Evolutionary conservation across 1,139 yeast species (phyloP).

Genomic region (Yamadazyma taylorii): DNA sequence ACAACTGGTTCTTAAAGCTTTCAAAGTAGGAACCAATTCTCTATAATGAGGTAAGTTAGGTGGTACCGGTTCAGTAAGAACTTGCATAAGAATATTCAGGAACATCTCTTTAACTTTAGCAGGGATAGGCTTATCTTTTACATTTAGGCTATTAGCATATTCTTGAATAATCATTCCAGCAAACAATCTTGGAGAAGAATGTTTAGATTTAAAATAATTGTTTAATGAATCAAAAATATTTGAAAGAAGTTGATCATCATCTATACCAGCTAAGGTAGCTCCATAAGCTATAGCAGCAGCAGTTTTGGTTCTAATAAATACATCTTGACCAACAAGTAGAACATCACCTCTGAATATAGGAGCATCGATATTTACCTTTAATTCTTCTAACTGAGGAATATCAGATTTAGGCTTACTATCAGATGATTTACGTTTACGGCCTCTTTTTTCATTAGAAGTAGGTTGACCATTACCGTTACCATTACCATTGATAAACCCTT

Average conservation of each 20-base stretch:
- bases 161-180: slow-evolving; percentile 72
- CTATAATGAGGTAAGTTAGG: slow-evolving; percentile 57
- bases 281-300: slow-evolving; percentile 82
- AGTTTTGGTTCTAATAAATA: slow-evolving; percentile 72
- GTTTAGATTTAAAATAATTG: slow-evolving; percentile 53
- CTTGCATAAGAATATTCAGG: slow-evolving; percentile 29
- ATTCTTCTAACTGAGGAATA: slow-evolving; percentile 53
- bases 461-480: slow-evolving; percentile 7
- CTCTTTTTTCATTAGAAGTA: slow-evolving; percentile 21
- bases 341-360: slow-evolving; percentile 93
- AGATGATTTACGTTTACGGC: slow-evolving; percentile 36
- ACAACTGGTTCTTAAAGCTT: slow-evolving; percentile 85
- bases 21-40: slow-evolving; percentile 83
- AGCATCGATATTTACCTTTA: slow-evolving; percentile 81
- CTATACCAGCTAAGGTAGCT: slow-evolving; percentile 56
- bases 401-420: slow-evolving; percentile 32
- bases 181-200: slow-evolving; percentile 79
- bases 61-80: slow-evolving; percentile 43
- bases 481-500: too few species aligned
- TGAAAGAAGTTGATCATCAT: slow-evolving; percentile 35
- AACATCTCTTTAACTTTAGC: slow-evolving; percentile 20
- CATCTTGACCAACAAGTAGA: slow-evolving; percentile 75
- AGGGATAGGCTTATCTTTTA: slow-evolving; percentile 18
- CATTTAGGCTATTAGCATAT: slow-evolving; percentile 46
- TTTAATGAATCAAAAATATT: slow-evolving; percentile 42